Base-by-base conservation (phyloP, 1,284 basidiomycete species). In the Ustilago tritici region DNA sequence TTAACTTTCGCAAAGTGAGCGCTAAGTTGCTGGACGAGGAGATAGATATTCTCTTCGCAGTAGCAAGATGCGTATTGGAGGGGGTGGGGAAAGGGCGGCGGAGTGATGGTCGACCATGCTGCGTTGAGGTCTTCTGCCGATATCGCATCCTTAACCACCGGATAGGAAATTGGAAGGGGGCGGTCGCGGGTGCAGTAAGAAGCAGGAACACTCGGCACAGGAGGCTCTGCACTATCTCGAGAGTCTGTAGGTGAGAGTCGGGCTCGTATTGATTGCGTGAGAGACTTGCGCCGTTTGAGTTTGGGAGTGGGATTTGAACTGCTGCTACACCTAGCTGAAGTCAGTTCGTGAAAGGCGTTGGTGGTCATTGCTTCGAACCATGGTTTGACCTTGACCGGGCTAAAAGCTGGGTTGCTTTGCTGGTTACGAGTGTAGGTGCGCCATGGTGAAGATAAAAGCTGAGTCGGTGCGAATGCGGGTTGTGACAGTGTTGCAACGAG, bases 31-130 rank as follows among this genome's bases (percentile, higher is more conserved):
- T 50, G 40, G 19, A 57, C 52, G 19, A 82, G 65, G 0, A 62
- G 59, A 40, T 80, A 82, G 23, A 78, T 67, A 56, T 82, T 82
- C 50, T 83, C 80, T 41, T 83, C 81, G 64, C 81, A 83, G 55
- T 79, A 83, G 63, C 76, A 82, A 1, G 62, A 11, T 0, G 74
- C 57, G 36, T 82, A 81, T 1, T 8, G 36, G 1, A 56, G 41
- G 3, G 60, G 11, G 0, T 15, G 0, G 0, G 76, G 70, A 17
- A 70, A 78, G 0, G 67, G 9, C 5, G 70, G 76, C 3, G 75
- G 70, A 4, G 12, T 0, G 41, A 70, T 61, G 8, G 52, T 52
- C 0, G 55, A 53, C 59, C 50, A 68, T 2, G 61, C 70, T 17
- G 38, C 32, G 1, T 56, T 38, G 7, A 70, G 50, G 28, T 61